These are phyloP conservation scores for Syzygium grande DNA, from an alignment of 345 rosid species.

Conservation along the genomic window DNA sequence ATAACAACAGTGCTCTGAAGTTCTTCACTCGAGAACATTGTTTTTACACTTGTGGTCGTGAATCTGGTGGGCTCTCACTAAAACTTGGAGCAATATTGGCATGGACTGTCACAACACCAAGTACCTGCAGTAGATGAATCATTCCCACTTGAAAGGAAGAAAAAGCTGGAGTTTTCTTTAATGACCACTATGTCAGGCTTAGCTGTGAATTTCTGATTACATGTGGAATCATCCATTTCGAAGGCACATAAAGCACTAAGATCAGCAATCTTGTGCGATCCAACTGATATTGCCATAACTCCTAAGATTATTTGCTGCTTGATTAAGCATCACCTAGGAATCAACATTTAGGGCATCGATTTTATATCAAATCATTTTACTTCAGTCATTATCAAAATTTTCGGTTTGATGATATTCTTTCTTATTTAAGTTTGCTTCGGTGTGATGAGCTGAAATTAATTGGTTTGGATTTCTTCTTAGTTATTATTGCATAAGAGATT, in stretches of 20 bases:
- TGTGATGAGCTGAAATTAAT: neutral
- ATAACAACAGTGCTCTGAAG: neutral
- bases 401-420: too few relatives aligned
- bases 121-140: neutral
- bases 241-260: neutral
- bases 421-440: neutral
- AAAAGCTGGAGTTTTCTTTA: neutral
- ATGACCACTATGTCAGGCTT: neutral
- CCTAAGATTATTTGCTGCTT: neutral
- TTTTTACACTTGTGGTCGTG: too few relatives aligned
- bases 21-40: too few relatives aligned
- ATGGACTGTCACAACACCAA: neutral
- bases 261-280: neutral
- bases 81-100: neutral
- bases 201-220: neutral
- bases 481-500: neutral
- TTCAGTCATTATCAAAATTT: neutral
- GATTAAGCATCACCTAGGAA: neutral
- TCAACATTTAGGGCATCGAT: neutral
- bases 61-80: neutral
- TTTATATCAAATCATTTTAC: neutral
- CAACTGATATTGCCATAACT: neutral
- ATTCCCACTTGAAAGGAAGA: neutral
- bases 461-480: neutral
- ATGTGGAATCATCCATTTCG: neutral